phyloP scores from a whole-genome alignment of 768 basidiomycete species.

The Sistotremastrum niveocremeum region DNA sequence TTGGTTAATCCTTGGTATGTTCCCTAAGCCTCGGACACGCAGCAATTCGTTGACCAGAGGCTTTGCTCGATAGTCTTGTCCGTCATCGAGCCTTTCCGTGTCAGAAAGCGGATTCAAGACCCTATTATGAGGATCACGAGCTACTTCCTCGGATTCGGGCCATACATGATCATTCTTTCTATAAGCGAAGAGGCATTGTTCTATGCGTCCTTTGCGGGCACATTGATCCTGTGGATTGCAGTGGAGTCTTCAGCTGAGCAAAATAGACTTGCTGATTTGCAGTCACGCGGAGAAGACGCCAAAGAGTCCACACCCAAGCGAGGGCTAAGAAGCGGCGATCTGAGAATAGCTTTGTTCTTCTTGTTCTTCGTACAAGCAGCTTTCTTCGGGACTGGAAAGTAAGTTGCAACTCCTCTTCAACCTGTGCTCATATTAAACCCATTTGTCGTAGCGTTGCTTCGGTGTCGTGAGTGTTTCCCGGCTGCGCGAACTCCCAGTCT shows the following conservation, averaged over 20 bases:
- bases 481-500: not conserved
- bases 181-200: slow-evolving; percentile 76
- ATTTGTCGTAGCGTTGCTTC: slow-evolving; percentile 48
- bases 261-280: slow-evolving; percentile 6
- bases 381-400: slow-evolving; percentile 81
- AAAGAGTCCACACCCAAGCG: slow-evolving; percentile 16
- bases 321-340: slow-evolving; percentile 42
- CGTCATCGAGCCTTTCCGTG: slow-evolving; percentile 4
- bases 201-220: slow-evolving; percentile 52
- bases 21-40: not conserved
- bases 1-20: slow-evolving; percentile 53
- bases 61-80: not conserved
- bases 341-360: slow-evolving; percentile 69
- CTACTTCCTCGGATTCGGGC: slow-evolving; percentile 59
- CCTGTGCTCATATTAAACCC: not conserved
- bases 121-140: slow-evolving; percentile 39
- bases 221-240: slow-evolving; percentile 53
- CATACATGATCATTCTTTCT: slow-evolving; percentile 67
- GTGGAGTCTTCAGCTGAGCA: slow-evolving; percentile 33
- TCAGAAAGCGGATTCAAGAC: slow-evolving; percentile 16
- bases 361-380: slow-evolving; percentile 79
- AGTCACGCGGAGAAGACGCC: slow-evolving; percentile 10
- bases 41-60: too few species aligned
- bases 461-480: slow-evolving; percentile 44
- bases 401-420: slow-evolving; percentile 16